Evolutionary conservation across 306 rosid genomes (phyloP).

Genomic region (Vicia sativa): DNA sequence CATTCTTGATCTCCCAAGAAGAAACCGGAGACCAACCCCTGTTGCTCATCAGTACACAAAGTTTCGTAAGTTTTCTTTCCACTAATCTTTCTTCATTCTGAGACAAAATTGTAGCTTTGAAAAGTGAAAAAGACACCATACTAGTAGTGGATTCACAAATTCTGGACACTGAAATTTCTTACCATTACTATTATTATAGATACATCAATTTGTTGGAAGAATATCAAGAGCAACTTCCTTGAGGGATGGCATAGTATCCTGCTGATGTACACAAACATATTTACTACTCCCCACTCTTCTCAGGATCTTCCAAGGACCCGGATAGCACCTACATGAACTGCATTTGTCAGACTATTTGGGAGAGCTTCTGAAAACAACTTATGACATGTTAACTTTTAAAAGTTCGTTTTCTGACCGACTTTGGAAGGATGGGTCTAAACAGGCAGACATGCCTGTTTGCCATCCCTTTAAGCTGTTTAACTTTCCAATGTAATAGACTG

Average conservation of each 20-base stretch:
- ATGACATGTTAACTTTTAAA: too few species aligned
- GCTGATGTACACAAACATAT: slow-evolving; percentile 69
- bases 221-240: slow-evolving; percentile 91
- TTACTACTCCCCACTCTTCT: slow-evolving; percentile 55
- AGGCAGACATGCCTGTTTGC: too few species aligned
- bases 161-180: slow-evolving; percentile 19
- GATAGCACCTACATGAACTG: slow-evolving; percentile 64
- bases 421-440: too few species aligned
- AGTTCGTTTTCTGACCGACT: too few species aligned
- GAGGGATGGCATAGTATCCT: slow-evolving; percentile 83
- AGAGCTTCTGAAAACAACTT: too few species aligned
- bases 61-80: slow-evolving; percentile 13
- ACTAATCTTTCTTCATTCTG: neutral
- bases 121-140: neutral
- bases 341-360: too few species aligned
- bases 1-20: slow-evolving; percentile 11
- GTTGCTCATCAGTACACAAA: slow-evolving; percentile 28
- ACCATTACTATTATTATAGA: slow-evolving; percentile 24
- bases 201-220: slow-evolving; percentile 69
- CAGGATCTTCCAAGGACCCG: slow-evolving; percentile 90
- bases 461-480: too few species aligned
- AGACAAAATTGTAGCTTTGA: neutral
- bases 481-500: slow-evolving; percentile 22
- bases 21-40: slow-evolving; percentile 17
- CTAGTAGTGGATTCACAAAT: neutral